Conservation (phyloP, 1,139 yeast genomes). For the Hansenula sp. region DNA sequence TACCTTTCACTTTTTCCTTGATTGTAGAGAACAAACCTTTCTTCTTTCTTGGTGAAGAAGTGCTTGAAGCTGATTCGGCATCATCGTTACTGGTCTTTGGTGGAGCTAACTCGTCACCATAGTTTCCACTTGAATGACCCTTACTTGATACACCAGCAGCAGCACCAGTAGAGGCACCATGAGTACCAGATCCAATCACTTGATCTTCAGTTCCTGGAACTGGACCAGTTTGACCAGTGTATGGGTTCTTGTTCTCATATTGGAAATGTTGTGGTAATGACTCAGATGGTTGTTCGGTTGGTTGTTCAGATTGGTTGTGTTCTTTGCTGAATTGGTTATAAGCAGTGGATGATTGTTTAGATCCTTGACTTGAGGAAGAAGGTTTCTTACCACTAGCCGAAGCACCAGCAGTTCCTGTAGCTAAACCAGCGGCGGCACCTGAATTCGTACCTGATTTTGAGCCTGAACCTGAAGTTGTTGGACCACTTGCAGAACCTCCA, state of each 20-base stretch:
- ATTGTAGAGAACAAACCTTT: constrained; percentile 12
- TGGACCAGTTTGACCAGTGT: constrained; percentile 6
- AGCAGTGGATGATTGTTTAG: background rate
- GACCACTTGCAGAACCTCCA: constrained; percentile 8
- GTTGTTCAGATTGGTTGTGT: background rate
- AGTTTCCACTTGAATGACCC: background rate
- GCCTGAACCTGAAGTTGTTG: background rate
- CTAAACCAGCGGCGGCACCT: background rate
- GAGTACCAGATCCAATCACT: background rate
- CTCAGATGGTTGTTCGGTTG: background rate
- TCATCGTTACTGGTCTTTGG: constrained; percentile 3
- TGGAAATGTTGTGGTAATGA: constrained; percentile 5
- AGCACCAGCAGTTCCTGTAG: constrained; percentile 11
- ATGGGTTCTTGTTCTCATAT: constrained; percentile 4
- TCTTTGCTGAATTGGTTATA: constrained; percentile 3
- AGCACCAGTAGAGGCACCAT: background rate
- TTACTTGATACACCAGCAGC: background rate
- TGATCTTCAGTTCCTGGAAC: constrained; percentile 2
- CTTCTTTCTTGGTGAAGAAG: constrained; percentile 10
- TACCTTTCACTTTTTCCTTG: constrained; percentile 9
- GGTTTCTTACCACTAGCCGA: constrained; percentile 2
- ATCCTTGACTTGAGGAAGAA: background rate
- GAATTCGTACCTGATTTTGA: background rate
- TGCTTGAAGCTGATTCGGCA: constrained; percentile 4
- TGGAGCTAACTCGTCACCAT: constrained; percentile 7